Base-by-base conservation (phyloP, 2,329 filamentous ascomycete species). In the Escovopsis sp. region DNA sequence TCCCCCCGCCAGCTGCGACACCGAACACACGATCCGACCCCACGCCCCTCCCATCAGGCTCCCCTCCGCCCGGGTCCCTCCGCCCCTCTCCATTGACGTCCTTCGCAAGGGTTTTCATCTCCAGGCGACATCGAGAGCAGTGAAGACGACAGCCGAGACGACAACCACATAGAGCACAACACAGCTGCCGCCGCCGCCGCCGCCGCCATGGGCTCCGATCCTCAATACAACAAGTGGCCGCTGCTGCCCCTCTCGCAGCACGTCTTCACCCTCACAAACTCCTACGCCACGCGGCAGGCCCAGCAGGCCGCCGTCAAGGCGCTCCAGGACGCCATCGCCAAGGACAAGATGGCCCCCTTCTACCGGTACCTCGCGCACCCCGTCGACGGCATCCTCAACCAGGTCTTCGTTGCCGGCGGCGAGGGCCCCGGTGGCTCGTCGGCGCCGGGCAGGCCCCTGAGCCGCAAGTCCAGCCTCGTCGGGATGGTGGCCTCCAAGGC, bases 271-370 rank as follows among this genome's bases (percentile, higher is more conserved):
- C 71, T 90, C 63, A 85, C 81, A 54, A 87, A 87, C 59, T 74
- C 80, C 47, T 79, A 81, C 47, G 74, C 82, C 48, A 62, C 76
- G 40, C 69, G 70, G 53, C 45, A 63, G 39, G 60, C 69, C 39
- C 83, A 87, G 60, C 75, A 87, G 59, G 60, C 70, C 37, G 75
- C 83, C 27, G 68, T 78, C 45, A 81, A 83, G 61, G 67, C 68
- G 41, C 68, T 92, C 39, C 79, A 87, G 66, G 77, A 87, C 70
- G 82, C 79, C 57, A 88, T 92, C 58, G 63, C 65, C 49, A 73
- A 85, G 60, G 70, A 88, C 57, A 83, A 86, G 65, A 90, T 90
- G 80, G 83, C 83, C 14, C 82, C 83, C 19, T 72, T 92, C 42
- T 92, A 90, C 65, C 76, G 79, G 53, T 82, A 87, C 57, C 71